A percentile compares a stretch with the other conserved stretches of the same genome.
Conservation (phyloP, 257 asterid species). For the Solanum sitiens region DNA sequence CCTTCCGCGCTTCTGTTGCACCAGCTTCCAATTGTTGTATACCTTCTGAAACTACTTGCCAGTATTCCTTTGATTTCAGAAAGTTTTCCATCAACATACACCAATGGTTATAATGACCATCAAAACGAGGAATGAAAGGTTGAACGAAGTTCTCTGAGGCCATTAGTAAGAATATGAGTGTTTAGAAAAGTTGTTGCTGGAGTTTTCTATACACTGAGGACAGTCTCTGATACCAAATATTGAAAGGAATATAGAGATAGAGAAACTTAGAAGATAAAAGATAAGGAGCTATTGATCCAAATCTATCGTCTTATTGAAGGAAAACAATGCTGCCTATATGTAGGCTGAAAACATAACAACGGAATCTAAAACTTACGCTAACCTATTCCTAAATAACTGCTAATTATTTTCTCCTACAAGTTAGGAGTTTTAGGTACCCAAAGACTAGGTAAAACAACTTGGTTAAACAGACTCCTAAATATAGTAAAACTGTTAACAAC, state of each 20-base stretch:
- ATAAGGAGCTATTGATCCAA: background rate
- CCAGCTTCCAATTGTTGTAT: too few relatives aligned
- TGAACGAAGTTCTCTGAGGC: background rate
- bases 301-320: background rate
- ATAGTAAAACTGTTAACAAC: too few relatives aligned
- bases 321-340: background rate
- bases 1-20: too few relatives aligned
- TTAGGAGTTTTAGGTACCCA: background rate
- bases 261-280: background rate
- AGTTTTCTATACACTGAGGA: background rate
- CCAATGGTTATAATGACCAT: background rate
- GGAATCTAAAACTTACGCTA: background rate
- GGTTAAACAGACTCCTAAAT: too few relatives aligned
- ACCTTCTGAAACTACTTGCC: too few relatives aligned
- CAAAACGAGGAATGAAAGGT: background rate
- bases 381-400: background rate
- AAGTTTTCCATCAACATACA: background rate
- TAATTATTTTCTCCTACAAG: background rate
- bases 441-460: background rate
- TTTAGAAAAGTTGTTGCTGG: background rate
- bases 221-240: background rate
- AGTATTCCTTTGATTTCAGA: too few relatives aligned
- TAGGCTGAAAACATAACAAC: background rate
- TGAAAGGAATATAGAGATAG: background rate
- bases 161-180: background rate